Base-by-base conservation (phyloP, 176 grass and related monocot species). In the Elymus sibiricus region DNA sequence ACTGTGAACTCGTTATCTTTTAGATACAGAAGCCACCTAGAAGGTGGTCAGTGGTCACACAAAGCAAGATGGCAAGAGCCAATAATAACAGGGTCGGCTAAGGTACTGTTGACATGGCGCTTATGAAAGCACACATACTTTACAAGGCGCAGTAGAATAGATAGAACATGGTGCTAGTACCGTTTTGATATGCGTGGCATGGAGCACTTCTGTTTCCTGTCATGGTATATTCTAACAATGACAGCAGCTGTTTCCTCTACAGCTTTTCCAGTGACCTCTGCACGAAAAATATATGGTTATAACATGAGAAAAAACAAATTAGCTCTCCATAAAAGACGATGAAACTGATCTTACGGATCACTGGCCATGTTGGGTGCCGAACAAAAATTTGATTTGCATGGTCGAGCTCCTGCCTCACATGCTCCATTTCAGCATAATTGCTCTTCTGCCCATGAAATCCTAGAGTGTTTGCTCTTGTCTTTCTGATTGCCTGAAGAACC, bases 221-320 rank as follows among this genome's bases (percentile, higher is more conserved):
- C 97, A 78, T 94, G 94, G 76, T 87, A 90, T 70, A 96, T 91
- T 67, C 97, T 93, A 46, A 96, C 90, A 60, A 99, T 11, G 11
- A 99, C 66, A 76, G 97, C 94, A 62, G 97, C 97, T 66, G 97
- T 99, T 96, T 99, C 97, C 85, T 99, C 97, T 80, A 99, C 73
- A 66, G 97, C 97, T 94, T 94, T 99, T 74, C 92, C 94, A 74
- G 94, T 99, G n/a, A 99, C 83, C 55, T 91, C 97, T 99, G 88
- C 87, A 89, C 11, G 11, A 24, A 87, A 56, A 82, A 42, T 89
- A 46, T 9, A 72, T 31, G 6, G 22, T 51, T 66, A 58, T 66
- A 79, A 74, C 73, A 74, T 66, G 38, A 78, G 40, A 80, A 86
- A 62, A 16, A 74, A 79, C 56, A 82, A 72, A 37, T 17, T n/a